phyloP scores from a whole-genome alignment of 352 stramenopile species.

The Blastocystis sp. region DNA sequence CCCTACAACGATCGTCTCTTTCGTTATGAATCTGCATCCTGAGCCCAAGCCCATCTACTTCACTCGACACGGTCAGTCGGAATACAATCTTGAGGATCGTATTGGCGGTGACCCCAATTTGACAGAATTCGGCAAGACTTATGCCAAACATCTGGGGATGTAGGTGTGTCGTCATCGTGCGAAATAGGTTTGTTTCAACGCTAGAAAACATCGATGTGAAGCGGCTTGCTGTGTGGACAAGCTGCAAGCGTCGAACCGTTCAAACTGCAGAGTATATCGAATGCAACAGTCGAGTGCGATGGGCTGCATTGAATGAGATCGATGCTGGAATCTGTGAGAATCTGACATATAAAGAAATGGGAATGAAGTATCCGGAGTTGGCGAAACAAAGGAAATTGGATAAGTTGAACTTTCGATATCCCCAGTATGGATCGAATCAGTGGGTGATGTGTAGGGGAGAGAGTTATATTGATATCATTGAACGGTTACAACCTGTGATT shows the following conservation, averaged over 20 bases:
- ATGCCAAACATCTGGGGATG: slow-evolving; percentile 81
- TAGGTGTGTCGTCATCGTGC: slow-evolving; percentile 63
- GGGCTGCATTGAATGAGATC: slow-evolving; percentile 81
- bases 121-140: slow-evolving; percentile 81
- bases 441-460: slow-evolving; percentile 70
- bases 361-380: slow-evolving; percentile 40
- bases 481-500: slow-evolving; percentile 89
- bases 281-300: slow-evolving; percentile 65
- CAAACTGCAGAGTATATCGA: slow-evolving; percentile 85
- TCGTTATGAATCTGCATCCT: slow-evolving; percentile 79
- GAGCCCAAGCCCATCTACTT: slow-evolving; percentile 88
- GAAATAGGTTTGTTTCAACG: slow-evolving; percentile 35
- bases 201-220: slow-evolving; percentile 64
- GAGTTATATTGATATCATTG: slow-evolving; percentile 92
- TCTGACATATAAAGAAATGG: slow-evolving; percentile 83
- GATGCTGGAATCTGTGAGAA: slow-evolving; percentile 89
- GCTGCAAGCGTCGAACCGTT: slow-evolving; percentile 86
- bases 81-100: slow-evolving; percentile 92
- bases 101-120: slow-evolving; percentile 89
- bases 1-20: slow-evolving; percentile 66
- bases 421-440: background rate
- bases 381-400: slow-evolving; percentile 27
- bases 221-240: slow-evolving; percentile 82
- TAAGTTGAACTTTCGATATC: slow-evolving; percentile 64
- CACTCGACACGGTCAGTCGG: slow-evolving; percentile 88